phyloP scores from a whole-genome alignment of 345 rosid species.

The Corymbia maculata region DNA sequence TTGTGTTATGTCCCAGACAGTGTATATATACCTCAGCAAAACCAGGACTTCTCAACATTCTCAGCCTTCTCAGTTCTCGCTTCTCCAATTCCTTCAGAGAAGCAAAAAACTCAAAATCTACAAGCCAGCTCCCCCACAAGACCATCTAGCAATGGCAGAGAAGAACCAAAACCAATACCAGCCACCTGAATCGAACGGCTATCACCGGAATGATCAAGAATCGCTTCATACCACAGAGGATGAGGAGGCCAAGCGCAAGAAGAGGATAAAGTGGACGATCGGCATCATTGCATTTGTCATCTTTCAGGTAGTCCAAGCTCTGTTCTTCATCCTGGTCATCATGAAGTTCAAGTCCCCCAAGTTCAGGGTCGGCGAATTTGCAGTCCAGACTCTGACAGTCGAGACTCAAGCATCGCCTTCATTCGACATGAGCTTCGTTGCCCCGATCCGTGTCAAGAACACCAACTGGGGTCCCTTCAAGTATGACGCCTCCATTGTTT shows the following conservation, averaged over 20 bases:
- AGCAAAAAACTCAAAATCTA: not conserved
- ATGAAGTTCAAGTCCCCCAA: slow-evolving; percentile 11
- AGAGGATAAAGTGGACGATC: slow-evolving; percentile 6
- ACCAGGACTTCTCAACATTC: not conserved
- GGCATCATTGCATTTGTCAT: slow-evolving; percentile 5
- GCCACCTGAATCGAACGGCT: not conserved
- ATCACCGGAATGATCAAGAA: not conserved
- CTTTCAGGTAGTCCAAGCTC: slow-evolving; percentile 7
- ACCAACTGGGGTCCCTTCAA: slow-evolving; percentile 9
- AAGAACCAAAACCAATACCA: not conserved
- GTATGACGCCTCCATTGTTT: not conserved
- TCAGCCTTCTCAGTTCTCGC: not conserved
- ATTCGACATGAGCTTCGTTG: not conserved
- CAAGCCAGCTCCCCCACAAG: not conserved
- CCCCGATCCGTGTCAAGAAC: slow-evolving; percentile 7
- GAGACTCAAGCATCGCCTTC: not conserved
- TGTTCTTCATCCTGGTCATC: slow-evolving; percentile 1
- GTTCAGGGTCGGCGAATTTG: slow-evolving; percentile 1
- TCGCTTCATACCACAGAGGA: not conserved
- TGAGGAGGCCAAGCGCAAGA: slow-evolving; percentile 7
- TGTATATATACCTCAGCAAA: not conserved
- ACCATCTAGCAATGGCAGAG: not conserved
- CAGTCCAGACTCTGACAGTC: not conserved
- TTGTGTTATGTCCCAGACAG: not conserved
- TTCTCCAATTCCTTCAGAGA: not conserved